Conservation (phyloP, 2,329 filamentous ascomycete genomes). For the Phialemoniopsis sp. region DNA sequence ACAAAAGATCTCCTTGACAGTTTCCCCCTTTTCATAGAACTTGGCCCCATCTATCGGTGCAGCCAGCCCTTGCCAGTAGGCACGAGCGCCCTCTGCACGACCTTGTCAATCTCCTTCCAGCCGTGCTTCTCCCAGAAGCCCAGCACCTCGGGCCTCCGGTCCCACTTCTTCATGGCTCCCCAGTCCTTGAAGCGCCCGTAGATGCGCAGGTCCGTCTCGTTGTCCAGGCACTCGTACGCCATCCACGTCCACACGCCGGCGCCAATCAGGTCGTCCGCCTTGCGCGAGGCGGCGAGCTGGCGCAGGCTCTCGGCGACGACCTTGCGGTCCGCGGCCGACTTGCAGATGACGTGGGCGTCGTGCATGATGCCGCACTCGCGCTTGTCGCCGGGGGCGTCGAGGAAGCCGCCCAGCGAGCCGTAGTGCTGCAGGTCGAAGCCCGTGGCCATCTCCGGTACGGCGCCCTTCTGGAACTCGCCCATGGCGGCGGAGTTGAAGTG, state of each 20-base stretch:
- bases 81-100: slow-evolving; percentile 22
- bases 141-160: slow-evolving; percentile 15
- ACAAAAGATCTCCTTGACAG: too few relatives aligned
- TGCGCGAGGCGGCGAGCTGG: slow-evolving; percentile 8
- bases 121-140: slow-evolving; percentile 18
- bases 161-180: slow-evolving; percentile 17
- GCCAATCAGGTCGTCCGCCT: slow-evolving; percentile 7
- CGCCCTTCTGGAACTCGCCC: slow-evolving; percentile 18
- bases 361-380: slow-evolving; percentile 21
- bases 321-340: slow-evolving; percentile 7
- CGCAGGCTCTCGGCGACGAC: slow-evolving; percentile 6
- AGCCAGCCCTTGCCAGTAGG: slow-evolving; percentile 26
- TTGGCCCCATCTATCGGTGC: slow-evolving; percentile 10
- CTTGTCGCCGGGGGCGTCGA: slow-evolving; percentile 16
- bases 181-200: slow-evolving; percentile 18
- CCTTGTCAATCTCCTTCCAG: slow-evolving; percentile 17
- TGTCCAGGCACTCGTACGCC: slow-evolving; percentile 19
- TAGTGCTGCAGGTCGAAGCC: slow-evolving; percentile 28
- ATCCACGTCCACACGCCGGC: slow-evolving; percentile 18
- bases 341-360: slow-evolving; percentile 18
- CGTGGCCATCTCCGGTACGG: slow-evolving; percentile 21
- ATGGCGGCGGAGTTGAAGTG: slow-evolving; percentile 24
- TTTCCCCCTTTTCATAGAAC: too few relatives aligned
- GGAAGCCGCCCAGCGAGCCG: slow-evolving; percentile 17
- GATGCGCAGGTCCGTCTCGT: slow-evolving; percentile 19